Evolutionary conservation across 108 stramenopile species (phyloP).

Genomic region (Poteriospumella lacustris): DNA sequence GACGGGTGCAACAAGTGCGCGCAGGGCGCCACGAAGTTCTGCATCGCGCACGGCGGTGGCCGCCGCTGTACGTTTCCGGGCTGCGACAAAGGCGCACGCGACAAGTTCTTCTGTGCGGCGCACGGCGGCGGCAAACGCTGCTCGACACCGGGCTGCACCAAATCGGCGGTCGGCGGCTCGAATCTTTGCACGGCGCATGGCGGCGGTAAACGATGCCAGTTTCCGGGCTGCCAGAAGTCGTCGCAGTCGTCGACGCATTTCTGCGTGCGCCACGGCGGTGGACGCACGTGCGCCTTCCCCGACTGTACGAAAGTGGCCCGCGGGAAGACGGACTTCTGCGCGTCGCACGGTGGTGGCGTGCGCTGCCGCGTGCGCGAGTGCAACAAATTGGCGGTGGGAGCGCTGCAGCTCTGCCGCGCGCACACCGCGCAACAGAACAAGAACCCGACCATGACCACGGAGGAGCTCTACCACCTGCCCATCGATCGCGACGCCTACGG

Average conservation of each 20-base stretch:
- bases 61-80: conserved; percentile 81
- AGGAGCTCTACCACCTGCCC: no score
- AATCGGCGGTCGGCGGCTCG: conserved; percentile 93
- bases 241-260: conserved; percentile 5
- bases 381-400: conserved; percentile 30
- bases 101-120: conserved; percentile 51
- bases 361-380: conserved; percentile 39
- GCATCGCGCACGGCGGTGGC: conserved; percentile 95
- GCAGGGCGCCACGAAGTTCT: conserved; percentile 73
- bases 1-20: conserved; percentile 45
- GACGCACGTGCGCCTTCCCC: not conserved
- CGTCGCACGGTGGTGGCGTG: conserved; percentile 47
- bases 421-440: conserved; percentile 4
- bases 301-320: conserved; percentile 17
- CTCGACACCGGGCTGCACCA: conserved; percentile 71
- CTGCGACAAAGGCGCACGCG: conserved; percentile 83
- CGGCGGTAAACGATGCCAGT: conserved; percentile 43
- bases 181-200: conserved; percentile 82
- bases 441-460: not conserved
- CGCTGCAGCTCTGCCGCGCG: conserved; percentile 13
- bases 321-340: conserved; percentile 29
- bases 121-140: conserved; percentile 51
- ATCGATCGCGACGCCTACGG: no score
- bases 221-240: conserved; percentile 37
- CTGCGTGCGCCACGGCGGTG: conserved; percentile 24